These are phyloP conservation scores for Nigrospora sphaerica DNA, from an alignment of 2,329 filamentous ascomycete genomes.

Conservation along the genomic window DNA sequence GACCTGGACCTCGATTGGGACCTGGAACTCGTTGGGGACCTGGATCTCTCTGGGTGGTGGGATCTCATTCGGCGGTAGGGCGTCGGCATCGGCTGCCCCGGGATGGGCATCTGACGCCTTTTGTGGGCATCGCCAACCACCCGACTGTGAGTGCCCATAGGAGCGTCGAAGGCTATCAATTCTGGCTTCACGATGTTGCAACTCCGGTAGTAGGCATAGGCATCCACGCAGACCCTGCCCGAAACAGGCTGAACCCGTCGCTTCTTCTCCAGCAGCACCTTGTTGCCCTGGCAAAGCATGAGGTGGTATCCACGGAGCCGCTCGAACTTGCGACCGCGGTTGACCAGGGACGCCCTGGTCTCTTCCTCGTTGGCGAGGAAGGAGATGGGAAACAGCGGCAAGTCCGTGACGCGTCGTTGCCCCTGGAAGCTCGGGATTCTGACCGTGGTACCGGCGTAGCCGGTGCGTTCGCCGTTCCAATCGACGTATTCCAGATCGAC, in stretches of 20 bases:
- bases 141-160: too few species aligned
- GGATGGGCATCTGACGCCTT: background rate
- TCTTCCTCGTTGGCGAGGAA: constrained; percentile 14
- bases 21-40: too few species aligned
- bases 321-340: constrained; percentile 25
- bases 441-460: constrained; percentile 15
- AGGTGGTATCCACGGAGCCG: constrained; percentile 24
- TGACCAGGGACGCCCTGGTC: constrained; percentile 16
- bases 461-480: constrained; percentile 25
- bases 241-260: too few species aligned
- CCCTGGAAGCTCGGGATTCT: constrained; percentile 19
- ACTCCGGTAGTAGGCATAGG: too few species aligned
- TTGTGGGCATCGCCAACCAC: too few species aligned
- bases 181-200: too few species aligned
- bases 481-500: constrained; percentile 26
- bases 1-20: too few species aligned
- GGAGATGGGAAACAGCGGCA: constrained; percentile 22
- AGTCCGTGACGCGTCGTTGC: constrained; percentile 14
- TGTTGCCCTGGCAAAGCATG: constrained; percentile 18
- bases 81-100: too few species aligned
- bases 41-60: too few species aligned
- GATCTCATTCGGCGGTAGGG: too few species aligned
- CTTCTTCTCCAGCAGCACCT: constrained; percentile 13
- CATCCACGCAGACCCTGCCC: too few species aligned
- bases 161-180: too few species aligned